Evolutionary conservation across 169 alveolate species (phyloP), one percentile per base, ranked within the genome.

Genomic region (Cyclospora cayetanensis): DNA sequence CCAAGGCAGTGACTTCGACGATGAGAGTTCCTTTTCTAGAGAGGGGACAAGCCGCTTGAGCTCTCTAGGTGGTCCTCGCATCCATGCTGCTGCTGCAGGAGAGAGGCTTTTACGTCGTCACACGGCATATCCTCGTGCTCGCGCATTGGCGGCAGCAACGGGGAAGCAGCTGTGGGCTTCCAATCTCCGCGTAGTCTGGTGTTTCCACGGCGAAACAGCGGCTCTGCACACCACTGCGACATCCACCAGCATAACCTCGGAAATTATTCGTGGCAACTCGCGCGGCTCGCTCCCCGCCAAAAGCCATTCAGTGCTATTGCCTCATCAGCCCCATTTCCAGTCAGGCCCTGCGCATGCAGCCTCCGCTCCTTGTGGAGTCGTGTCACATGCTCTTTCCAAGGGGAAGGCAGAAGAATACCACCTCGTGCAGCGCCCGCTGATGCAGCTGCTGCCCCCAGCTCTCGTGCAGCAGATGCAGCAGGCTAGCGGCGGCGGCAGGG

Each of bases 141-240:
- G 43, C 12, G 41, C 79, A n/a, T 4, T 55, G 39, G 83, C 60
- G 15, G 83, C 83, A 35, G 83, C 55, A 34, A 12, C 53, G 53
- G 55, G 22, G 83, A 20, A 55, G 9, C 83, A 70, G 55, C 83
- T 70, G 1, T 70, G 83, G 83, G 83, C 83, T 37, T 35, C 83
- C 1, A 60, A 70, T 29, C 41, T 84, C 41, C 80, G 91, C n/a
- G 55, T 84, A 18, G 82, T 84, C 20, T 84, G 91, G 91, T 84
- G 91, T 37, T 22, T 84, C 66, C 91, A 84, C 65, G 91, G 91
- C 39, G 37, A 60, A 27, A 39, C 74, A 5, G 91, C 91, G 1
- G 65, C 91, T n/a, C 72, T 70, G 18, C 91, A 84, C 46, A 84
- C 91, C 15, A 55, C 72, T 27, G 80, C 91, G 4, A 84, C 91